These are phyloP conservation scores for Pythium folliculosum DNA, from an alignment of 352 stramenopile species.

Conservation along the genomic window DNA sequence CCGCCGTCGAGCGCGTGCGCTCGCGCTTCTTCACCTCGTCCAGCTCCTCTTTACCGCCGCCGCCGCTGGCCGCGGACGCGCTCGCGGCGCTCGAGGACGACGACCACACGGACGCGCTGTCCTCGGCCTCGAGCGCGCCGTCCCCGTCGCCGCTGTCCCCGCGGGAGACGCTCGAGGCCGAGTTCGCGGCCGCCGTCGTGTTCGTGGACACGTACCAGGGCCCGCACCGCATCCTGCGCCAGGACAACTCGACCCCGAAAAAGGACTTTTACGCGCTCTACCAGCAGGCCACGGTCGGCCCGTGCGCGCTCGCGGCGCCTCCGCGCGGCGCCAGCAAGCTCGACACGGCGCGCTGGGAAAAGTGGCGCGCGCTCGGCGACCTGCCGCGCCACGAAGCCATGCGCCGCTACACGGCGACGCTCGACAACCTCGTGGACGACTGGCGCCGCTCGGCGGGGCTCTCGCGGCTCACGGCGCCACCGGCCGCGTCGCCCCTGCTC, in stretches of 20 bases:
- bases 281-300: constrained; percentile 70
- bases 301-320: constrained; percentile 43
- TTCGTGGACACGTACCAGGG: constrained; percentile 85
- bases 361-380: constrained; percentile 66
- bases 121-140: constrained; percentile 19
- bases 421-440: constrained; percentile 84
- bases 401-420: constrained; percentile 69
- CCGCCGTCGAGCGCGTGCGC: constrained; percentile 43
- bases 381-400: constrained; percentile 80
- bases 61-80: neutral
- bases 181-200: constrained; percentile 71
- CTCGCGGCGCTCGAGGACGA: constrained; percentile 36
- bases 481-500: constrained; percentile 1
- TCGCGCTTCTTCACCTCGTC: constrained; percentile 43
- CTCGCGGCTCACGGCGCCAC: constrained; percentile 12
- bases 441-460: constrained; percentile 61
- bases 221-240: constrained; percentile 73
- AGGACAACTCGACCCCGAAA: constrained; percentile 71
- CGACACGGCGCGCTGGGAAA: constrained; percentile 55
- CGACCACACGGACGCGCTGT: constrained; percentile 36
- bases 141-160: constrained; percentile 28
- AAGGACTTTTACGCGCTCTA: constrained; percentile 82
- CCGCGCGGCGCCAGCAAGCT: constrained; percentile 47
- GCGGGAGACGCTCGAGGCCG: constrained; percentile 47
- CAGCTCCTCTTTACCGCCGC: constrained; percentile 11